These are phyloP conservation scores for Purpureocillium lavendulum DNA, from an alignment of 2,329 filamentous ascomycete species.

Conservation along the genomic window DNA sequence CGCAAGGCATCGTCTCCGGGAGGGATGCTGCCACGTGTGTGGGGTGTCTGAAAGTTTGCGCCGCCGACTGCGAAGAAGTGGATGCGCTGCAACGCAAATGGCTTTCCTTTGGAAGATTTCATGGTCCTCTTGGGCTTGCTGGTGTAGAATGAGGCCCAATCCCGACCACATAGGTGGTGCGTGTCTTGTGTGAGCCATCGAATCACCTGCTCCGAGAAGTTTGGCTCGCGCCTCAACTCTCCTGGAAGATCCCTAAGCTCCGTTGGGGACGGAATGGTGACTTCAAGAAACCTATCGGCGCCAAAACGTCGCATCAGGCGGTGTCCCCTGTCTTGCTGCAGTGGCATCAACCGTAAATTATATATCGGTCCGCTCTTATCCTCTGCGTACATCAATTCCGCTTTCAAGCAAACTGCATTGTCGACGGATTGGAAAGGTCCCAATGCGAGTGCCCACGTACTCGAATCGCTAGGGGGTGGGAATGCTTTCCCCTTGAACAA, in stretches of 20 bases:
- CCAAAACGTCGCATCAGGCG: conserved; percentile 48
- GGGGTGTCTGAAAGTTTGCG: conserved; percentile 23
- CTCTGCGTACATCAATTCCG: conserved; percentile 28
- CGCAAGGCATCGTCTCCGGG: conserved; percentile 14
- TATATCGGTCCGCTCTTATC: conserved; percentile 29
- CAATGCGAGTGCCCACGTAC: conserved; percentile 38
- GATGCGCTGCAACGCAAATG: conserved; percentile 19
- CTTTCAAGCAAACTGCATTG: conserved; percentile 34
- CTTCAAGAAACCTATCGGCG: conserved; percentile 48
- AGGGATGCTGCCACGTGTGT: conserved; percentile 9
- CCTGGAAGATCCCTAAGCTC: conserved; percentile 15
- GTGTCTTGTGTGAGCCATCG: conserved; percentile 16
- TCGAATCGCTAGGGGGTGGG: conserved; percentile 34
- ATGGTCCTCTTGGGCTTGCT: conserved; percentile 30
- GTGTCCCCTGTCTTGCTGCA: conserved; percentile 40
- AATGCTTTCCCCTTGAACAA: conserved; percentile 35
- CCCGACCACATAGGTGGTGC: conserved; percentile 37
- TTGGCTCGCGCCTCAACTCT: conserved; percentile 20
- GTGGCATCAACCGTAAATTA: conserved; percentile 34
- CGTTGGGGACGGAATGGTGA: conserved; percentile 38
- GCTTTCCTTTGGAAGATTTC: conserved; percentile 21
- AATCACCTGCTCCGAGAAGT: conserved; percentile 19
- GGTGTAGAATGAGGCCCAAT: conserved; percentile 39
- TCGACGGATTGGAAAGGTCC: conserved; percentile 22
- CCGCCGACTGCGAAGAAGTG: conserved; percentile 50